These are phyloP conservation scores for thale cress (Arabidopsis thaliana) DNA, from an alignment of 345 rosid genomes.

Conservation along the genomic window DNA sequence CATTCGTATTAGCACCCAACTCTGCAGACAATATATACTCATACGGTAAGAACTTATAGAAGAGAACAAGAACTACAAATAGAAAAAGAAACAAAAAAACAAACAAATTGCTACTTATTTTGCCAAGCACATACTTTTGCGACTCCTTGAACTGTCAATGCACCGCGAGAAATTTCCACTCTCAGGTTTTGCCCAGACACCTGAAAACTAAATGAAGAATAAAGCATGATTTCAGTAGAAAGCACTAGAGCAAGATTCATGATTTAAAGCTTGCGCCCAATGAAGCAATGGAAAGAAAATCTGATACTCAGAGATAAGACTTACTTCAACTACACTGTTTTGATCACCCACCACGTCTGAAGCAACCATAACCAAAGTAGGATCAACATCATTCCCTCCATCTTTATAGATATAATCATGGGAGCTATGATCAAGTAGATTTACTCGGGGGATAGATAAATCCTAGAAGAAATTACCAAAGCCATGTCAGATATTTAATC, in stretches of 20 bases:
- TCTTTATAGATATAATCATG: constrained; percentile 49
- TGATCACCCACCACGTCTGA: constrained; percentile 47
- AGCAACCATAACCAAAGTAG: constrained; percentile 51
- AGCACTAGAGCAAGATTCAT: neutral
- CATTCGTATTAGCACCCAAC: constrained; percentile 73
- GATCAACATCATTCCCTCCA: constrained; percentile 56
- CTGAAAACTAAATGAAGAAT: constrained; percentile 63
- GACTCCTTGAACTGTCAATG: constrained; percentile 58
- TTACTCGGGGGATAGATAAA: constrained; percentile 42
- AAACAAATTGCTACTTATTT: neutral
- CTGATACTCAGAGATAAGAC: constrained; percentile 36
- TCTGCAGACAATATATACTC: constrained; percentile 50
- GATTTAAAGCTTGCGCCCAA: constrained; percentile 9
- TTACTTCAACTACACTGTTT: constrained; percentile 56
- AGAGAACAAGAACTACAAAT: constrained; percentile 7
- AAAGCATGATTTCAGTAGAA: constrained; percentile 15
- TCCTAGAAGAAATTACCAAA: constrained; percentile 46
- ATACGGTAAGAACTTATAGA: constrained; percentile 26
- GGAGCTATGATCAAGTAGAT: constrained; percentile 49
- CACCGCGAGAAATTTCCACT: constrained; percentile 85
- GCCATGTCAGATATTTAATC: neutral
- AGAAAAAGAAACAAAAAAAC: too few relatives aligned
- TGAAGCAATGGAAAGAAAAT: neutral
- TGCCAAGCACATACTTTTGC: constrained; percentile 57
- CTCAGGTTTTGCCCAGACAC: constrained; percentile 84